Percentiles rank a stretch among this genome's conserved stretches.
phyloP scores from a whole-genome alignment of 768 basidiomycete genomes.

The Tylopilus felleus region DNA sequence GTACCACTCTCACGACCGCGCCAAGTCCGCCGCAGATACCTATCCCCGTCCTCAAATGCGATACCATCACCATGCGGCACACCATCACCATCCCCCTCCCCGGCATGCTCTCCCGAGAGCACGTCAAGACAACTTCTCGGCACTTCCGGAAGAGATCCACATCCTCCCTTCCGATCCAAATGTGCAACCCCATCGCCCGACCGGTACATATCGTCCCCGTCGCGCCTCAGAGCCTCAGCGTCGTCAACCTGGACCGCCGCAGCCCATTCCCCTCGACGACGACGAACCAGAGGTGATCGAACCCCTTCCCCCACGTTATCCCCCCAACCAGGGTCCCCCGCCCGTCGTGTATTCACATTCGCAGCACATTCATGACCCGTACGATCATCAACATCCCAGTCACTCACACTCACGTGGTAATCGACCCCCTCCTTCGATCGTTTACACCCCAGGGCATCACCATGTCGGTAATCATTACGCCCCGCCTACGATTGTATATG shows the following conservation, averaged over 20 bases:
- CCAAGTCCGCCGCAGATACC: conserved; percentile 35
- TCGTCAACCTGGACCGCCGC: conserved; percentile 17
- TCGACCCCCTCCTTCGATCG: conserved; percentile 52
- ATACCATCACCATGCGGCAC: conserved; percentile 23
- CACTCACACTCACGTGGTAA: conserved; percentile 38
- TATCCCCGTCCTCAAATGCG: conserved; percentile 31
- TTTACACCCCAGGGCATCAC: conserved; percentile 50
- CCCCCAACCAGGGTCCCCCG: conserved; percentile 21
- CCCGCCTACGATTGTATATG: conserved; percentile 57
- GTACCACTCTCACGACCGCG: conserved; percentile 35
- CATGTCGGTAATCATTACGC: conserved; percentile 51
- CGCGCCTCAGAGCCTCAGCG: conserved; percentile 29
- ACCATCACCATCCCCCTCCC: conserved; percentile 4
- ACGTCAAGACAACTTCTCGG: conserved; percentile 18
- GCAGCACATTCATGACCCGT: conserved; percentile 37
- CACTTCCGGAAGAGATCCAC: conserved; percentile 59
- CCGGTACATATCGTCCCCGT: conserved; percentile 31
- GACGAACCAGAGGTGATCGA: conserved; percentile 33
- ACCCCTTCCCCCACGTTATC: conserved; percentile 32
- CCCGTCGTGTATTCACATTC: conserved; percentile 39
- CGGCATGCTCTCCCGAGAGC: conserved; percentile 22
- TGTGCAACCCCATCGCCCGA: conserved; percentile 31
- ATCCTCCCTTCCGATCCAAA: conserved; percentile 52
- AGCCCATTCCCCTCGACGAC: conserved; percentile 12
- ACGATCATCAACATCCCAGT: conserved; percentile 30